Percentiles rank a stretch among this genome's conserved stretches.
Evolutionary conservation across 768 basidiomycete species (phyloP).

Genomic region (Coprinopsis marcescibilis): DNA sequence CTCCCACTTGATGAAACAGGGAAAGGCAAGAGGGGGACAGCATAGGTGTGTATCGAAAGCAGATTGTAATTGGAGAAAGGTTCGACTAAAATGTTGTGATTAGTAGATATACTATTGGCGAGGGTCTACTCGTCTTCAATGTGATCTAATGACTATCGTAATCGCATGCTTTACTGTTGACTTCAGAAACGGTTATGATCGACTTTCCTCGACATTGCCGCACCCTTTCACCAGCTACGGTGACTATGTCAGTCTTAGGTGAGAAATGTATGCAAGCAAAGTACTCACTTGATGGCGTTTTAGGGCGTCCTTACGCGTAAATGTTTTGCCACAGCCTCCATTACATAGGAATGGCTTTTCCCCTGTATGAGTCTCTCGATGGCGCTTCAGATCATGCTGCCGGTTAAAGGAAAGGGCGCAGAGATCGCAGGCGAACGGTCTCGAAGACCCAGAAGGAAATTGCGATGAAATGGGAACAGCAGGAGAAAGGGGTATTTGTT

Average conservation of each 20-base stretch:
- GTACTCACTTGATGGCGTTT: constrained; percentile 74
- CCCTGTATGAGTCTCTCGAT: constrained; percentile 79
- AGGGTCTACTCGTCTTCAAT: not conserved
- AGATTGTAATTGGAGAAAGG: no score
- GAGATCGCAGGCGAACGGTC: constrained; percentile 64
- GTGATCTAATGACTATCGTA: not conserved
- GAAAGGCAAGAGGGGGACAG: not conserved
- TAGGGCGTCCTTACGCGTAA: constrained; percentile 80
- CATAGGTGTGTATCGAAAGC: constrained; percentile 6
- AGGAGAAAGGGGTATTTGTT: constrained; percentile 27
- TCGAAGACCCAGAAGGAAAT: constrained; percentile 52
- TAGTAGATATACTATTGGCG: not conserved
- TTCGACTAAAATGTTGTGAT: no score
- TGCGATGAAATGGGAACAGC: constrained; percentile 26
- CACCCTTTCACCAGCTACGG: constrained; percentile 73
- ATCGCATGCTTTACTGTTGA: not conserved
- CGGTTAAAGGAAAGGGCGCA: constrained; percentile 82
- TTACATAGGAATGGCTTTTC: constrained; percentile 83
- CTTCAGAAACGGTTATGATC: constrained; percentile 11
- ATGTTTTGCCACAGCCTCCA: constrained; percentile 81
- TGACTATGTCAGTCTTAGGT: constrained; percentile 11
- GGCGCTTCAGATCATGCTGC: constrained; percentile 80
- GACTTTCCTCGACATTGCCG: constrained; percentile 59
- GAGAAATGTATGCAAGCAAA: constrained; percentile 4
- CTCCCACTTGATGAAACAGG: no score